Base-by-base conservation (phyloP, 768 basidiomycete genomes). In the Phaffia tasmanica region DNA sequence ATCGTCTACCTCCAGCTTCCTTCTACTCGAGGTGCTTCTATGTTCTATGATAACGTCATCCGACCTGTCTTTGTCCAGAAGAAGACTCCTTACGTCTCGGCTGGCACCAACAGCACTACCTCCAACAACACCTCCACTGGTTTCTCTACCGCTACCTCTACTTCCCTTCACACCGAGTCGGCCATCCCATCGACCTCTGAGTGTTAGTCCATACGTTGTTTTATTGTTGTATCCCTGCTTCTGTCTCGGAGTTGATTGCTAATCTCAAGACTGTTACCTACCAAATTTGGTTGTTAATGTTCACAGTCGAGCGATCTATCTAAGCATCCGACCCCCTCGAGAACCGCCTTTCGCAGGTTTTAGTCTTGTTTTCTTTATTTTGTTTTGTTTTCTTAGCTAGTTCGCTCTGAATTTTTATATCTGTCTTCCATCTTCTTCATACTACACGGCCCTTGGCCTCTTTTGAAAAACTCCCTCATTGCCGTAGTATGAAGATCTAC, bases 1-100 rank as follows among this genome's bases (percentile, higher is more conserved):
- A 85, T 92, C 76, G 77, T 93, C 72, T 94, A 88, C 88, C 84
- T 93, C 74, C 88, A 91, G 80, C 84, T 73, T 62, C 72, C 73
- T 69, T 75, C 74, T 57, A 75, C 76, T 68, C 75, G 94, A 86
- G 94, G 94, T 71, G 94, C 93, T 55, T 86, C 88, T 82, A 79
- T 80, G 65, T 80, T 88, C 48, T 94, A 95, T 79, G 77, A 81
- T 73, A 80, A 80, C 72, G 80, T 88, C 65, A 78, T 95, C 76
- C 87, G 88, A 75, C 93, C 91, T 51, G 77, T 92, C 62, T 82
- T 94, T 72, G 79, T 81, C 71, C 48, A 62, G 50, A 49, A 61
- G 59, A 61, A 61, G 59, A 23, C 48, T 47, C 8, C 18, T n/a
- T 27, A 21, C 19, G 30, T 19, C 47, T 16, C 18, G 23, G 21